Evolutionary conservation across 306 rosid genomes (phyloP).

Genomic region (Quercus parvula): DNA sequence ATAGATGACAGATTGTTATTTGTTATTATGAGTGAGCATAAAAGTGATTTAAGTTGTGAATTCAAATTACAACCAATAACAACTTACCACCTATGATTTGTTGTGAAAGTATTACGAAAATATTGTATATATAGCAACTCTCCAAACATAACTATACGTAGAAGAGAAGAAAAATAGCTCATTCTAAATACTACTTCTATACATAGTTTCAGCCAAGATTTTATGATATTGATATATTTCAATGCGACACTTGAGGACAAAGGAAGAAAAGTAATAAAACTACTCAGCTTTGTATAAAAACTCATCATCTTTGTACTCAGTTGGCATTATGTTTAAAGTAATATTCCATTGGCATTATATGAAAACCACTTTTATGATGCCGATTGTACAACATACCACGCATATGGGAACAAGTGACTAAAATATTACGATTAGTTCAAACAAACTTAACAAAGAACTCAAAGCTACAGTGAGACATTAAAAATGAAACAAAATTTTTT

Average conservation of each 20-base stretch:
- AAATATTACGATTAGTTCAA: background rate
- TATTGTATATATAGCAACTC: too few species aligned
- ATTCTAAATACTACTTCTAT: background rate
- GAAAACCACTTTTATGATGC: background rate
- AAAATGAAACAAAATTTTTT: background rate
- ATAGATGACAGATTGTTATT: too few species aligned
- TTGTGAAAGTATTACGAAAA: too few species aligned
- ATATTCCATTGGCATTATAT: background rate
- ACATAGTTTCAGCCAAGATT: background rate
- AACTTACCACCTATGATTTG: too few species aligned
- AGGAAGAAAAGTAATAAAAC: background rate
- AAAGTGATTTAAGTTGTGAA: too few species aligned
- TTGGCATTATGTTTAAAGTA: background rate
- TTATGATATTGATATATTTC: background rate
- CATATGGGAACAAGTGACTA: background rate
- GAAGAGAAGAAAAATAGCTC: background rate
- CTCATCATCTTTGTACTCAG: background rate
- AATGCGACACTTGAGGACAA: background rate
- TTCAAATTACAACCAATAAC: too few species aligned
- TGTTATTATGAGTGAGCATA: accelerated
- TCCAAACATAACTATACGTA: background rate
- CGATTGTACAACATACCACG: background rate
- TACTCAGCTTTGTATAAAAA: background rate
- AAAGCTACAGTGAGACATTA: background rate
- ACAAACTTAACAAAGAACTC: background rate